Percentiles rank a stretch among this genome's conserved stretches.
Conservation (phyloP, 1,284 basidiomycete genomes). For the Volvariella surrecta region DNA sequence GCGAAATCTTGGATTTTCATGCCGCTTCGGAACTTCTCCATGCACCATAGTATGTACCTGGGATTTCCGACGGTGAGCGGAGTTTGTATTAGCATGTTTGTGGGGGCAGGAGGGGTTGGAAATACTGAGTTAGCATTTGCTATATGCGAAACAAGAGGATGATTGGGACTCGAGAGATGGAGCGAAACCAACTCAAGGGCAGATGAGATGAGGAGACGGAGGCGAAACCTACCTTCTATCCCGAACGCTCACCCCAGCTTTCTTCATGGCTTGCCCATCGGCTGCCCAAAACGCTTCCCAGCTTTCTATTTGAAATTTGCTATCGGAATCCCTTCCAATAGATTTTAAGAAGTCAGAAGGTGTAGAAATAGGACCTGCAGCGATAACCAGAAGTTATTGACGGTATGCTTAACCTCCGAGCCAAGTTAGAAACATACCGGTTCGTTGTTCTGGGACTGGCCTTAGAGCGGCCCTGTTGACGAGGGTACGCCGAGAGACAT, state of each 20-base stretch:
- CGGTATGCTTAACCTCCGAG: conserved; percentile 2
- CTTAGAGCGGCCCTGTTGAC: conserved; percentile 29
- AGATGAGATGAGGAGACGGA: no score
- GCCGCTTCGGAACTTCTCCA: conserved; percentile 68
- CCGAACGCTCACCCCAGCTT: conserved; percentile 52
- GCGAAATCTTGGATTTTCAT: conserved; percentile 50
- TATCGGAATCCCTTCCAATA: conserved; percentile 60
- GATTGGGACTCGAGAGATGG: no score
- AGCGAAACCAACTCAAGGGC: no score
- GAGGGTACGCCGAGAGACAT: conserved; percentile 25
- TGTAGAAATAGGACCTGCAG: conserved; percentile 26
- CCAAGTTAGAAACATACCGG: conserved; percentile 9
- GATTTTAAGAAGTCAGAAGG: conserved; percentile 60
- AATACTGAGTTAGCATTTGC: no score
- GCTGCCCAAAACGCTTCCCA: conserved; percentile 69
- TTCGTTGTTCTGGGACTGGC: conserved; percentile 19
- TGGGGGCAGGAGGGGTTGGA: neutral
- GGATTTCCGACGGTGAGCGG: conserved; percentile 5
- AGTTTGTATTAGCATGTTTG: neutral
- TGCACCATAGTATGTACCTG: conserved; percentile 77
- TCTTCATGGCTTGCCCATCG: conserved; percentile 48
- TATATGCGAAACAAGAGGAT: no score
- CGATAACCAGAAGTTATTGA: conserved; percentile 6
- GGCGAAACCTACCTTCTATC: conserved; percentile 48
- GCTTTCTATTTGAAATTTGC: conserved; percentile 42